Percentiles rank a stretch among this genome's conserved stretches.
Evolutionary conservation across 768 basidiomycete species (phyloP).

Genomic region (Tylopilus sp.): DNA sequence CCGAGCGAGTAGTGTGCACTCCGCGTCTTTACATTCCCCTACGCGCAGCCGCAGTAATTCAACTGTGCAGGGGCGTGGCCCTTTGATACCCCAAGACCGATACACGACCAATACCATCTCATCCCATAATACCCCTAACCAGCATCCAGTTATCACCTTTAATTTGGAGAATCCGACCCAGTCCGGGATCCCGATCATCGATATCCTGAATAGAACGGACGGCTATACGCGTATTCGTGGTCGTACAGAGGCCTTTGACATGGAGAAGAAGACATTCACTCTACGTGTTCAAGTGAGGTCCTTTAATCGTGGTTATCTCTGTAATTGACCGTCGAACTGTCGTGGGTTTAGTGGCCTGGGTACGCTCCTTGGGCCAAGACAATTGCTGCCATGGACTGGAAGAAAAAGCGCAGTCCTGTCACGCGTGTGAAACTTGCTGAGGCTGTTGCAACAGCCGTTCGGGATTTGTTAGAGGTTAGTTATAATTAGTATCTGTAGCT

Average conservation of each 20-base stretch:
- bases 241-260: slow-evolving; percentile 56
- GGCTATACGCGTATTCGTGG: slow-evolving; percentile 49
- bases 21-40: slow-evolving; percentile 1
- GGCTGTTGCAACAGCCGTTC: slow-evolving; percentile 68
- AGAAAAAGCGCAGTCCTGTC: slow-evolving; percentile 68
- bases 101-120: slow-evolving; percentile 18
- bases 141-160: slow-evolving; percentile 60
- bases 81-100: slow-evolving; percentile 21
- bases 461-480: slow-evolving; percentile 58
- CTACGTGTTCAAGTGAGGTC: slow-evolving; percentile 63
- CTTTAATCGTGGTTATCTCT: not conserved
- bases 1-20: slow-evolving; percentile 10
- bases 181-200: slow-evolving; percentile 57
- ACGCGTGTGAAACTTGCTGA: slow-evolving; percentile 71
- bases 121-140: slow-evolving; percentile 6
- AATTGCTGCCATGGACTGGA: slow-evolving; percentile 74
- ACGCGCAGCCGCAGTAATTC: slow-evolving; percentile 3
- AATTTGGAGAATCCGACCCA: slow-evolving; percentile 49
- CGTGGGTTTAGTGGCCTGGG: slow-evolving; percentile 63
- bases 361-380: slow-evolving; percentile 72
- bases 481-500: not conserved
- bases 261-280: slow-evolving; percentile 71
- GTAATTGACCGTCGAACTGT: not conserved
- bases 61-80: slow-evolving; percentile 15
- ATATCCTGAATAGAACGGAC: slow-evolving; percentile 51